Conservation (phyloP, 352 stramenopile genomes). For the Phytopythium delawarense region DNA sequence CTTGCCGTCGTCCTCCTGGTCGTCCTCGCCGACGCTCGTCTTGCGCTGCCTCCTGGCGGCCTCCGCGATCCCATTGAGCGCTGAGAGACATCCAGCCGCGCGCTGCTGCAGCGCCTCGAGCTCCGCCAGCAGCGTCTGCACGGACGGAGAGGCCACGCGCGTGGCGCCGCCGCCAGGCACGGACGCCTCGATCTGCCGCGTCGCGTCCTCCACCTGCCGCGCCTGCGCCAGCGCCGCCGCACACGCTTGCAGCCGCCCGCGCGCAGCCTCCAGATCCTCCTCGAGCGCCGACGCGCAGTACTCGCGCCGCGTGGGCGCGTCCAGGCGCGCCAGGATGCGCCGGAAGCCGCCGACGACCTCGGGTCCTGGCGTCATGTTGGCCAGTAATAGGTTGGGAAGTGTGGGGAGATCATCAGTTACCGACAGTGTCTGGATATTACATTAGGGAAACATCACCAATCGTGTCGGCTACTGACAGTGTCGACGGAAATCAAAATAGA, state of each 20-base stretch:
- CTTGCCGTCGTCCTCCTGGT: neutral
- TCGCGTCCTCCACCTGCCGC: conserved; percentile 34
- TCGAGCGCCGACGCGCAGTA: conserved; percentile 26
- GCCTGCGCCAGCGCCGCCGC: conserved; percentile 20
- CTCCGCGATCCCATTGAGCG: conserved; percentile 10
- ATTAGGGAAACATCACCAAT: too few species aligned
- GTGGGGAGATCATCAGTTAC: neutral
- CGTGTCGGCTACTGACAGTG: too few species aligned
- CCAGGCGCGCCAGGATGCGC: conserved; percentile 31
- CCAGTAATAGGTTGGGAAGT: neutral
- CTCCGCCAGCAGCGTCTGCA: conserved; percentile 25
- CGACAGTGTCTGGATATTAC: neutral
- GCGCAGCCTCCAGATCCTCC: conserved; percentile 21
- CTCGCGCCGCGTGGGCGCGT: conserved; percentile 26
- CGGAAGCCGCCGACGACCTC: conserved; percentile 23
- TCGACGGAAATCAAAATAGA: too few species aligned
- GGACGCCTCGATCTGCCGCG: conserved; percentile 16
- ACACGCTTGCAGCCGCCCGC: conserved; percentile 16
- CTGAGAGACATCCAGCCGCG: conserved; percentile 12
- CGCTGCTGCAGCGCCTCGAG: conserved; percentile 26
- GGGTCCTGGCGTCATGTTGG: neutral
- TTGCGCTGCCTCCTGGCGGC: conserved; percentile 1
- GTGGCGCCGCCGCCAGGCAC: conserved; percentile 6
- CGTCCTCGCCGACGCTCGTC: neutral
- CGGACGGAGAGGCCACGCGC: conserved; percentile 9